Percentiles rank a stretch among this genome's conserved stretches.
Conservation (phyloP, 306 rosid genomes). For the Rosa lucieae region DNA sequence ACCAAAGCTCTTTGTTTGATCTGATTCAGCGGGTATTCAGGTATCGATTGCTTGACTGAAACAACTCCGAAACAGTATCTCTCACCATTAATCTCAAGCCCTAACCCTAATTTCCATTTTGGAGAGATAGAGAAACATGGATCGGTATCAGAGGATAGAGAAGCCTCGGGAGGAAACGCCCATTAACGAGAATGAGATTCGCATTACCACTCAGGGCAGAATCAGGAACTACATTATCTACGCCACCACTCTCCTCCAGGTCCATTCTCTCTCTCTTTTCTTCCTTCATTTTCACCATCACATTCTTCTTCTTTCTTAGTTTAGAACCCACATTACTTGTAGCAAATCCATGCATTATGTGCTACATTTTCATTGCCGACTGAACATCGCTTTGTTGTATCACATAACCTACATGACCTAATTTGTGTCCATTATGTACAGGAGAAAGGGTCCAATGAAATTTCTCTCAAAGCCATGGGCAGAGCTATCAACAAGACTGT, state of each 20-base stretch:
- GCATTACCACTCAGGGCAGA: constrained; percentile 23
- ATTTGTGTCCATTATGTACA: constrained; percentile 7
- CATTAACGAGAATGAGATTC: constrained; percentile 3
- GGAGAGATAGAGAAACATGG: constrained; percentile 12
- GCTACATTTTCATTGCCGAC: background rate
- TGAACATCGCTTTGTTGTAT: no score
- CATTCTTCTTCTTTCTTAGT: no score
- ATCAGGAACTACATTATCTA: constrained; percentile 37
- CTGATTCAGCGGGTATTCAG: constrained; percentile 22
- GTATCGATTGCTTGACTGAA: background rate
- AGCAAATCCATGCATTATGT: background rate
- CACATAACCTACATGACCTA: background rate
- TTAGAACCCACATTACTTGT: background rate
- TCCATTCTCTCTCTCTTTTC: background rate
- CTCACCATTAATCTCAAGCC: constrained; percentile 15
- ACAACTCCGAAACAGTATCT: constrained; percentile 10
- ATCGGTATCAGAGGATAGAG: constrained; percentile 32
- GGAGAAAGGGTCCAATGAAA: constrained; percentile 77
- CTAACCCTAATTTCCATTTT: background rate
- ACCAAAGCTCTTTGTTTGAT: no score
- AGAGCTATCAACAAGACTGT: constrained; percentile 89
- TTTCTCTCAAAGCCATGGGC: constrained; percentile 89
- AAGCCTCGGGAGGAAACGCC: constrained; percentile 28
- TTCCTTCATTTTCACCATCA: background rate
- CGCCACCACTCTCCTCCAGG: constrained; percentile 32